These are phyloP conservation scores for Aspergillus awamori DNA, from an alignment of 2,329 filamentous ascomycete species.

Conservation along the genomic window DNA sequence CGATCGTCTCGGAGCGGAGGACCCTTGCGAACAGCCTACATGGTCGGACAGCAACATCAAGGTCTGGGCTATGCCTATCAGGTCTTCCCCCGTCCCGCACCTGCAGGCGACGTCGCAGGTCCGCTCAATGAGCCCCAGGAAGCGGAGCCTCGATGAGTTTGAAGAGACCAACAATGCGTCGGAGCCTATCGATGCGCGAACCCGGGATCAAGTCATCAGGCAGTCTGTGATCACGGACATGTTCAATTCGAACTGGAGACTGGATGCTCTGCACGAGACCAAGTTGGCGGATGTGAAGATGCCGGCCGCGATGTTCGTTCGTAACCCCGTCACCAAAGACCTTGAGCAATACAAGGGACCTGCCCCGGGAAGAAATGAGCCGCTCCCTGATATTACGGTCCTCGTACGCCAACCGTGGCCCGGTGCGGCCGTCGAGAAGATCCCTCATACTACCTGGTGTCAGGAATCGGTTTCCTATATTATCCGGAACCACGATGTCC, in stretches of 20 bases:
- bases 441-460: conserved; percentile 71
- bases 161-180: conserved; percentile 25
- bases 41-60: conserved; percentile 76
- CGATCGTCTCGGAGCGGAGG: conserved; percentile 19
- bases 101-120: conserved; percentile 32
- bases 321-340: conserved; percentile 62
- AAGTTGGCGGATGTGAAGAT: conserved; percentile 67
- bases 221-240: conserved; percentile 70
- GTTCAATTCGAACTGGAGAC: conserved; percentile 76
- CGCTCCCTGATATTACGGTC: conserved; percentile 68
- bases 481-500: conserved; percentile 71
- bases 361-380: conserved; percentile 54
- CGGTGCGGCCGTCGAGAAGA: conserved; percentile 61
- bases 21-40: conserved; percentile 57
- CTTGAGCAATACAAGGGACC: conserved; percentile 73
- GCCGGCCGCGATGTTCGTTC: conserved; percentile 71
- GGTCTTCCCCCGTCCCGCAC: conserved; percentile 15
- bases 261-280: conserved; percentile 70
- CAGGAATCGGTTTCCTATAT: conserved; percentile 81
- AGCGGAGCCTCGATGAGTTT: conserved; percentile 56
- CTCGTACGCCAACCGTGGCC: conserved; percentile 79
- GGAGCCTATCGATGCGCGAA: conserved; percentile 23
- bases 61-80: conserved; percentile 79
- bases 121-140: conserved; percentile 41
- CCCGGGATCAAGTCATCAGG: conserved; percentile 55